A percentile compares a stretch with the other conserved stretches of the same genome.
phyloP scores from a whole-genome alignment of 768 basidiomycete species.

The Boletus edulis region DNA sequence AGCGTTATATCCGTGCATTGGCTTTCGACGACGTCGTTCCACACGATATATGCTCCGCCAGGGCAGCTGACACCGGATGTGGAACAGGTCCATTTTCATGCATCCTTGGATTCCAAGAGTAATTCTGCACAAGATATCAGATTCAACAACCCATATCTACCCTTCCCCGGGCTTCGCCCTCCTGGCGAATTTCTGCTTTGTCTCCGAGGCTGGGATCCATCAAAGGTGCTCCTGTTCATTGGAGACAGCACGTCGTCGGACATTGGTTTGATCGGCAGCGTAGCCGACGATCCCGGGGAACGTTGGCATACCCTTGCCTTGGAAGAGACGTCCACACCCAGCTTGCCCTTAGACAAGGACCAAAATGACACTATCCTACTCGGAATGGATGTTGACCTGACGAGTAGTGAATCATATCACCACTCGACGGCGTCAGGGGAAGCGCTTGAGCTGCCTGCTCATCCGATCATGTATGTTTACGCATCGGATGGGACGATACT shows the following conservation, averaged over 20 bases:
- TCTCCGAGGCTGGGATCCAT: constrained; percentile 45
- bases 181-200: constrained; percentile 42
- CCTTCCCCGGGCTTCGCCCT: constrained; percentile 44
- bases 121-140: constrained; percentile 37
- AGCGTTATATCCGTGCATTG: constrained; percentile 57
- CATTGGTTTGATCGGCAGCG: constrained; percentile 43
- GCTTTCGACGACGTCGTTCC: constrained; percentile 69
- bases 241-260: constrained; percentile 53
- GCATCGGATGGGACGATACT: constrained; percentile 76
- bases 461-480: constrained; percentile 72
- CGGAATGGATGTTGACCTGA: constrained; percentile 65
- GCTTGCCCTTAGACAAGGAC: constrained; percentile 66
- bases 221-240: constrained; percentile 40
- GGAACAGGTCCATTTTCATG: constrained; percentile 42
- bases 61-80: constrained; percentile 35
- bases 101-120: constrained; percentile 41
- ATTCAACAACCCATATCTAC: constrained; percentile 40
- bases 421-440: constrained; percentile 42
- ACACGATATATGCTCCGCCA: constrained; percentile 57
- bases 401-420: constrained; percentile 40
- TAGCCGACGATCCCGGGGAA: constrained; percentile 30
- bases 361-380: constrained; percentile 69
- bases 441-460: constrained; percentile 41
- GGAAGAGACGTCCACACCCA: constrained; percentile 51
- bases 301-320: constrained; percentile 45